Evolutionary conservation across 371 early-diverging fungal species (phyloP), one percentile per base, ranked within the genome.

Genomic region (Mucor racemosus): DNA sequence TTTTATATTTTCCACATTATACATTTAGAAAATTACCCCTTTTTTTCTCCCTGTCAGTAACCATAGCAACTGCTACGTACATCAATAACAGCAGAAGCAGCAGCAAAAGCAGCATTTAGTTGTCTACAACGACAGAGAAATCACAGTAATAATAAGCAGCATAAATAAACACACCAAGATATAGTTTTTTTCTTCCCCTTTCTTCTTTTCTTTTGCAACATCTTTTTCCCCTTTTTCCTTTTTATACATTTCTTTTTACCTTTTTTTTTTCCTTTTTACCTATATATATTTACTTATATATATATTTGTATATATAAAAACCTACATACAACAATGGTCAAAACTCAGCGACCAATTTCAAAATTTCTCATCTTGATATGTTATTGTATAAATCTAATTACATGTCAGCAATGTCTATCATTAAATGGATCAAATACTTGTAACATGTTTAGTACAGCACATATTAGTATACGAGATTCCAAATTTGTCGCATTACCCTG

Each of bases 351-450:
- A 38, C 33, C 31, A 19, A 8, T 26, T 17, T 48, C 19, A 19
- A 9, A n/a, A 53, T 26, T 50, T 14, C 14, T 65, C 35, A 26
- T 58, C 7, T 31, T 58, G 2, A 13, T 31, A 10, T 53, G 13
- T n/a, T 39, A 40, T 33, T 36, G 50, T 53, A 59, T 31, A 7
- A 42, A 9, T 13, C 40, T 26, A 13, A 46, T 66, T 17, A 19
- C 36, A 6, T 56, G 58, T 13, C 71, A 70, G 40, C 67, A 71
- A 57, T 71, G 72, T 35, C 26, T 71, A n/a, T 64, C 67, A 40
- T 38, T 71, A 7, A 60, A 53, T 34, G 60, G 63, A 0, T 71
- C 72, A 7, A 59, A 48, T 31, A 58, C 64, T 7, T 71, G 72
- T 50, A 54, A n/a, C 53, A 62, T 62, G 40, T 71, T 67, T 40